Conservation (phyloP, 108 stramenopile species). For the Nitzschia inconspicua region DNA sequence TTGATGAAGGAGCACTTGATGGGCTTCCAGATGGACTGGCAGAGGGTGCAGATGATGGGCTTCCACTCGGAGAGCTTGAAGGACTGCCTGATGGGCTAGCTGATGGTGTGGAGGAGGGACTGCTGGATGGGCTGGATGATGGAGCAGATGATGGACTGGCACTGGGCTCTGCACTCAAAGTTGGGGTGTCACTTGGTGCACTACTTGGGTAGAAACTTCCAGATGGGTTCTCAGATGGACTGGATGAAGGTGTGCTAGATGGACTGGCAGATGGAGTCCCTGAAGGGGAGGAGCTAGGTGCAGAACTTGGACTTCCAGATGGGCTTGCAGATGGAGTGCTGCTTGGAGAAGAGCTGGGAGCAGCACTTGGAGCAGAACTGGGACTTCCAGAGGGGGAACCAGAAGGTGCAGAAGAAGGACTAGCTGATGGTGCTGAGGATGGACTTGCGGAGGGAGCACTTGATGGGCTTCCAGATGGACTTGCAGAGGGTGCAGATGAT, state of each 20-base stretch:
- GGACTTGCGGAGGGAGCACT: neutral
- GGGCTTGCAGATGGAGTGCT: conserved; percentile 7
- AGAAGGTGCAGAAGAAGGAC: too few relatives aligned
- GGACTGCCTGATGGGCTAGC: neutral
- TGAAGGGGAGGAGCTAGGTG: neutral
- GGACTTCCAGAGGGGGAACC: too few relatives aligned
- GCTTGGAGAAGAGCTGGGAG: conserved; percentile 14
- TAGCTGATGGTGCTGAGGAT: neutral
- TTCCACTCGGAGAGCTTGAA: conserved; percentile 1
- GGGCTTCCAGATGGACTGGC: neutral
- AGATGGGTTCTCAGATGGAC: too few relatives aligned
- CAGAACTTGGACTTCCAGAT: too few relatives aligned
- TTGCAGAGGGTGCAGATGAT: neutral
- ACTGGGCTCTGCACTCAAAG: neutral
- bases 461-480: neutral
- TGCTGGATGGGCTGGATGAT: neutral
- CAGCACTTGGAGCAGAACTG: too few relatives aligned
- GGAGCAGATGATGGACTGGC: neutral
- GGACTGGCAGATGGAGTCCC: neutral
- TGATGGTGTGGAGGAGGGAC: neutral
- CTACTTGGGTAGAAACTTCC: neutral
- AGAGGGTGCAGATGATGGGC: conserved; percentile 11
- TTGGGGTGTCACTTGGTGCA: conserved; percentile 13
- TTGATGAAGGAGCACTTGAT: neutral
- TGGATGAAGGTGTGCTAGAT: too few relatives aligned